Evolutionary conservation across 108 stramenopile genomes (phyloP).

Genomic region (Cyclotella atomus): DNA sequence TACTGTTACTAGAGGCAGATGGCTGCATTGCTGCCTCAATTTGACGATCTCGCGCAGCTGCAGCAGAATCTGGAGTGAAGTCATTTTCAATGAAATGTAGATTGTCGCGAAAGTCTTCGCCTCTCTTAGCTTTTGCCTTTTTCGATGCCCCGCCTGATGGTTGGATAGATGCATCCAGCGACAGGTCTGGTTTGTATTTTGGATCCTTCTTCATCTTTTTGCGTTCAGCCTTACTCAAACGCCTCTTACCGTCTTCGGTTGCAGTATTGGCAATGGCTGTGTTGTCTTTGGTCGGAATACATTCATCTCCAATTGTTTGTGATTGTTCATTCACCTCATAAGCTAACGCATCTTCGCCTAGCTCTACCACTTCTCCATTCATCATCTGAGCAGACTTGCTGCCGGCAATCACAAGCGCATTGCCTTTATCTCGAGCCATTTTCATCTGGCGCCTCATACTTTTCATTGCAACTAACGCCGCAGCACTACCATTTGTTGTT

Average conservation of each 20-base stretch:
- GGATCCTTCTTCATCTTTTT: slow-evolving; percentile 82
- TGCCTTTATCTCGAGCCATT: slow-evolving; percentile 83
- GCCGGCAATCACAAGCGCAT: slow-evolving; percentile 79
- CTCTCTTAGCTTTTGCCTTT: slow-evolving; percentile 63
- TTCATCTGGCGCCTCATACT: slow-evolving; percentile 90
- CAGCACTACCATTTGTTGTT: slow-evolving; percentile 57
- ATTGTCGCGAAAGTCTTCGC: slow-evolving; percentile 80
- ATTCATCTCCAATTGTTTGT: not conserved
- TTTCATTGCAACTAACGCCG: slow-evolving; percentile 87
- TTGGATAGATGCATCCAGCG: not conserved
- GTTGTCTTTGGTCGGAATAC: not conserved
- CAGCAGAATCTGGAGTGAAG: slow-evolving; percentile 68
- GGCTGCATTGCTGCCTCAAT: slow-evolving; percentile 92
- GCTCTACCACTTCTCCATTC: slow-evolving; percentile 52
- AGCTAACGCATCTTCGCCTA: slow-evolving; percentile 8
- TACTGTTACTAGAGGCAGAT: slow-evolving; percentile 59
- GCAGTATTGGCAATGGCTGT: not conserved
- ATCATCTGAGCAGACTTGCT: slow-evolving; percentile 53
- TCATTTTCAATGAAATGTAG: slow-evolving; percentile 89
- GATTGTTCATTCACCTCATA: not conserved
- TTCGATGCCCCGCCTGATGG: slow-evolving; percentile 25
- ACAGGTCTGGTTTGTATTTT: slow-evolving; percentile 24
- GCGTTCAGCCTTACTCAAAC: slow-evolving; percentile 93
- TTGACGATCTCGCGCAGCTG: slow-evolving; percentile 69
- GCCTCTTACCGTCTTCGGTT: slow-evolving; percentile 54